Conservation (phyloP, 306 rosid genomes). For the Notholithocarpus densiflorus region DNA sequence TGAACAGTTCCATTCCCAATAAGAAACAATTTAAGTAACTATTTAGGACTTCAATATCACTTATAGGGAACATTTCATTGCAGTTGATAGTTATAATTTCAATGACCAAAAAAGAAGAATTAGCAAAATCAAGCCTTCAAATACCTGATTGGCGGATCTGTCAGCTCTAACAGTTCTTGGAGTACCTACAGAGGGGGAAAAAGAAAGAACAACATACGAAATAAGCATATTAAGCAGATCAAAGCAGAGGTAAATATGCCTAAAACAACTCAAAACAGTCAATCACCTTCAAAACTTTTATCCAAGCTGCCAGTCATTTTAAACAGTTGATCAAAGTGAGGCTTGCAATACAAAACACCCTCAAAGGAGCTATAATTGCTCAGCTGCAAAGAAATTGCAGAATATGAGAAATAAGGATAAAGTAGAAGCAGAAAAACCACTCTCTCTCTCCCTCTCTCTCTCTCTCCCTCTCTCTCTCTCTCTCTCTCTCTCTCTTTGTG, state of each 20-base stretch:
- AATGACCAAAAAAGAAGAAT: background rate
- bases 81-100: background rate
- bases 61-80: slow-evolving; percentile 1
- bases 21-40: slow-evolving; percentile 6
- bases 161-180: slow-evolving; percentile 60
- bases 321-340: slow-evolving; percentile 88
- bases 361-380: slow-evolving; percentile 83
- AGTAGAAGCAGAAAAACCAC: background rate
- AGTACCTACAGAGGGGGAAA: slow-evolving; percentile 40
- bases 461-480: too few relatives aligned
- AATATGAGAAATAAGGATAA: slow-evolving; percentile 11
- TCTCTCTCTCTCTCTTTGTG: too few relatives aligned
- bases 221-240: background rate
- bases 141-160: slow-evolving; percentile 70
- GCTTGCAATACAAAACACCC: slow-evolving; percentile 89
- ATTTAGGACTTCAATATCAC: background rate
- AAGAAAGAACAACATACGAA: slow-evolving; percentile 7
- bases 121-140: slow-evolving; percentile 1
- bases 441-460: background rate
- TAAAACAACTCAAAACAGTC: slow-evolving; percentile 1
- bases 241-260: slow-evolving; percentile 5
- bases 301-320: slow-evolving; percentile 96
- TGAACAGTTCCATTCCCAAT: slow-evolving; percentile 26
- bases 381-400: slow-evolving; percentile 49
- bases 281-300: slow-evolving; percentile 86